A percentile compares a stretch with the other conserved stretches of the same genome.
Evolutionary conservation across 2,329 filamentous ascomycete genomes (phyloP).

Genomic region (Curvularia hawaiiensis): DNA sequence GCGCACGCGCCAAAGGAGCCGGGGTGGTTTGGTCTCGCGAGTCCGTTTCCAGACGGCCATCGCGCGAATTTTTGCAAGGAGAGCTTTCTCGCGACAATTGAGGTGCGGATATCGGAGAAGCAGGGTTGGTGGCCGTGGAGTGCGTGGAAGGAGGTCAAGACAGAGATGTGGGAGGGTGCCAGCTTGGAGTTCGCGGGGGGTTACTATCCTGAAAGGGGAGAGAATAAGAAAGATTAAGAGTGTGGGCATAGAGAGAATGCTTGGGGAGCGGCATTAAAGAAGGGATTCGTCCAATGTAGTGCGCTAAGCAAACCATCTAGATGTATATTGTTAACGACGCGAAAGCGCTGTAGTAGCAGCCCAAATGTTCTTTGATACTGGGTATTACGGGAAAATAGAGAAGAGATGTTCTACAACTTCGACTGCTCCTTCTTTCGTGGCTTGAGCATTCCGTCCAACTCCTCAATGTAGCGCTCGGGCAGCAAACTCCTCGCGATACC

Average conservation of each 20-base stretch:
- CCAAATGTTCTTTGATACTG: background rate
- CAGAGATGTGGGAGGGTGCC: slow-evolving; percentile 50
- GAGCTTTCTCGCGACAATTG: slow-evolving; percentile 54
- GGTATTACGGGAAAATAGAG: background rate
- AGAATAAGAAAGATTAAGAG: slow-evolving; percentile 38
- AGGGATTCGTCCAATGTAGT: background rate
- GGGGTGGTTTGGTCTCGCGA: slow-evolving; percentile 53
- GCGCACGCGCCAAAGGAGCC: slow-evolving; percentile 49
- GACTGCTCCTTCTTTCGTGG: slow-evolving; percentile 25
- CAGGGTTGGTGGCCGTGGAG: slow-evolving; percentile 41
- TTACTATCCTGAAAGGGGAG: slow-evolving; percentile 52
- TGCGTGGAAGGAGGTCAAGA: slow-evolving; percentile 48
- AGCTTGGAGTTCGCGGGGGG: slow-evolving; percentile 57
- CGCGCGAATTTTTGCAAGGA: slow-evolving; percentile 52
- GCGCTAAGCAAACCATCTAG: background rate
- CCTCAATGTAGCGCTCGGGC: slow-evolving; percentile 35
- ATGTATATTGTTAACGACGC: background rate
- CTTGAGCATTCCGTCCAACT: slow-evolving; percentile 30
- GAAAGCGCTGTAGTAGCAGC: background rate
- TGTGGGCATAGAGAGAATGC: background rate
- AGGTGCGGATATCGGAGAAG: slow-evolving; percentile 50
- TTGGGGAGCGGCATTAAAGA: background rate
- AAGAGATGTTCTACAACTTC: slow-evolving; percentile 22
- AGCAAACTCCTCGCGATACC: slow-evolving; percentile 39
- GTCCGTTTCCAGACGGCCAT: slow-evolving; percentile 55